phyloP scores from a whole-genome alignment of 2,329 filamentous ascomycete genomes.

The Chlorencoelia australis region DNA sequence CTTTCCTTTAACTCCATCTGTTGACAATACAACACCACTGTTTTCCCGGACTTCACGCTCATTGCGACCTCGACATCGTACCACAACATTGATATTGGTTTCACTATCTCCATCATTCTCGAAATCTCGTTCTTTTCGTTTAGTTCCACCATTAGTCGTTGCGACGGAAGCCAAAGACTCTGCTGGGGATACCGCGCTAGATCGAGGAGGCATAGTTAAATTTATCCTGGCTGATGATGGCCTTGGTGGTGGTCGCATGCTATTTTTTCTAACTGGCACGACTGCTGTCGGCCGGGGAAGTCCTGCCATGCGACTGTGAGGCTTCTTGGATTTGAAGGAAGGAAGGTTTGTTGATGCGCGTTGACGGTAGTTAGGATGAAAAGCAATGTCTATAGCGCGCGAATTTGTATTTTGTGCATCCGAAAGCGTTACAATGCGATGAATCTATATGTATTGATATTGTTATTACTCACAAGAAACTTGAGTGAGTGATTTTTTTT shows the following conservation, averaged over 20 bases:
- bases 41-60: slow-evolving; percentile 91
- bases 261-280: slow-evolving; percentile 38
- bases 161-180: slow-evolving; percentile 53
- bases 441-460: no score
- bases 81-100: slow-evolving; percentile 96
- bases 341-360: no score
- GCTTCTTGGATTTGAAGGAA: no score
- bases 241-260: slow-evolving; percentile 43
- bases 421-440: no score
- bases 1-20: slow-evolving; percentile 80
- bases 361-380: no score
- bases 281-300: slow-evolving; percentile 38
- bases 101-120: slow-evolving; percentile 65
- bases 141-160: slow-evolving; percentile 46
- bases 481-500: no score
- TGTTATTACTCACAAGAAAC: no score
- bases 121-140: slow-evolving; percentile 82
- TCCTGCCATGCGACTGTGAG: slow-evolving; percentile 38
- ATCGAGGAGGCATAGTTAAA: slow-evolving; percentile 26
- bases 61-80: slow-evolving; percentile 85
- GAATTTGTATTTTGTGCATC: no score
- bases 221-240: slow-evolving; percentile 41
- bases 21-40: slow-evolving; percentile 81
- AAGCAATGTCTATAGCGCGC: no score
- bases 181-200: slow-evolving; percentile 48